Evolutionary conservation across 208 protist genomes (phyloP).

Genomic region (Acanthamoeba polyphaga): DNA sequence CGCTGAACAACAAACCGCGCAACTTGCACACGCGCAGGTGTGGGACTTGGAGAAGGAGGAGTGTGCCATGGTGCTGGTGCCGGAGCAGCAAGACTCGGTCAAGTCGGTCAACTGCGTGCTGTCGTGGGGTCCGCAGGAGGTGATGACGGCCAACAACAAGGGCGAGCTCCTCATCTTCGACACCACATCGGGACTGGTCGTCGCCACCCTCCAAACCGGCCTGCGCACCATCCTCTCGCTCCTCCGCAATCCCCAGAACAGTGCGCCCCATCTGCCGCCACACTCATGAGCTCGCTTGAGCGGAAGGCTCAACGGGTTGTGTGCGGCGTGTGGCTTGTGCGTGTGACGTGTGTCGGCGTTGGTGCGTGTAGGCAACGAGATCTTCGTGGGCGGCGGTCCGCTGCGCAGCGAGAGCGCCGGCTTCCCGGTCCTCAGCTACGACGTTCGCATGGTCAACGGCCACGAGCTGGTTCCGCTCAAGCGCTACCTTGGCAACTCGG

Average conservation of each 20-base stretch:
- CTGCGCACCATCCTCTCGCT: conserved; percentile 16
- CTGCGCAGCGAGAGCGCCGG: conserved; percentile 6
- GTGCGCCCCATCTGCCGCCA: not conserved
- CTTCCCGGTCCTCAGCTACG: conserved; percentile 11
- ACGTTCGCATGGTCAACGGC: not conserved
- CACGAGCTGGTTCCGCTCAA: not conserved
- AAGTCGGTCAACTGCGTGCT: conserved; percentile 56
- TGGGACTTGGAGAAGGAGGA: conserved; percentile 34
- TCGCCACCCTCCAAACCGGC: not conserved
- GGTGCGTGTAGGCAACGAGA: not conserved
- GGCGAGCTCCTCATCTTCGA: conserved; percentile 19
- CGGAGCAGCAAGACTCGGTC: not conserved
- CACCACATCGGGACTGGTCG: not conserved
- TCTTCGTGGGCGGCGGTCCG: not conserved
- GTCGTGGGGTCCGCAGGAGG: conserved; percentile 1
- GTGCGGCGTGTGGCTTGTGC: no score
- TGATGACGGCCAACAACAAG: conserved; percentile 49
- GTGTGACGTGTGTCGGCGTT: not conserved
- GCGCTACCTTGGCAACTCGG: conserved; percentile 29
- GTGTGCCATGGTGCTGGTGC: conserved; percentile 25
- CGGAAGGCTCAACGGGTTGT: not conserved
- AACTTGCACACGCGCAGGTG: not conserved
- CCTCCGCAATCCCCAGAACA: not conserved
- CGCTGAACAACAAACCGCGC: not conserved
- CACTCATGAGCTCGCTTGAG: not conserved